Percentiles rank a stretch among this genome's conserved stretches.
Conservation (phyloP, 1,139 yeast genomes). For the Candida neerlandica region DNA sequence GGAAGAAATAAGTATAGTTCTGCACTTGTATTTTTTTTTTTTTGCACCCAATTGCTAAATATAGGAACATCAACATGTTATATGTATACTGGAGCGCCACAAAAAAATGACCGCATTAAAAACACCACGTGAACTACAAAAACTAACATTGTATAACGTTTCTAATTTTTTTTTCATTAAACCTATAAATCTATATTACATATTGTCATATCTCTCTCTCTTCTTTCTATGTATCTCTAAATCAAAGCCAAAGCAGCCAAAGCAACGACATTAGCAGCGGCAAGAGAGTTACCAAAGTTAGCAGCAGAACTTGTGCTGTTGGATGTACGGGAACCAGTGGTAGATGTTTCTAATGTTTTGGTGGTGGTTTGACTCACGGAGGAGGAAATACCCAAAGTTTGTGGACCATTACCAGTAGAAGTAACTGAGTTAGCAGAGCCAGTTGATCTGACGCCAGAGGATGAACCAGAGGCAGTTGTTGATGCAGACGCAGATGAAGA, state of each 20-base stretch:
- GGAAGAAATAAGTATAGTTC: neutral
- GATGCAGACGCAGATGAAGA: neutral
- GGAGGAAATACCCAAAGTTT: neutral
- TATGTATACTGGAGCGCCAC: no score
- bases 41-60: constrained; percentile 6
- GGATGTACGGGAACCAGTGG: neutral
- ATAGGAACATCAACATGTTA: neutral
- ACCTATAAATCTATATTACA: neutral
- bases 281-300: constrained; percentile 5
- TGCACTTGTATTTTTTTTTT: constrained; percentile 1
- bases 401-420: constrained; percentile 3
- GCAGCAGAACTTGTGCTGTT: neutral
- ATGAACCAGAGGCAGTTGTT: constrained; percentile 2
- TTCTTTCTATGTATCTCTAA: constrained; percentile 3
- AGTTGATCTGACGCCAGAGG: neutral
- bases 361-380: constrained; percentile 4
- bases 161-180: neutral
- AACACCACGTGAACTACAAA: neutral
- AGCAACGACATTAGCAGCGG: constrained; percentile 3
- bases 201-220: no score
- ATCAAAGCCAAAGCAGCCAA: constrained; percentile 9
- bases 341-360: neutral
- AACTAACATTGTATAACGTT: neutral
- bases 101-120: no score
- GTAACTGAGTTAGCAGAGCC: constrained; percentile 1